Evolutionary conservation across 306 rosid genomes (phyloP).

Genomic region (Gastrolobium villosum): DNA sequence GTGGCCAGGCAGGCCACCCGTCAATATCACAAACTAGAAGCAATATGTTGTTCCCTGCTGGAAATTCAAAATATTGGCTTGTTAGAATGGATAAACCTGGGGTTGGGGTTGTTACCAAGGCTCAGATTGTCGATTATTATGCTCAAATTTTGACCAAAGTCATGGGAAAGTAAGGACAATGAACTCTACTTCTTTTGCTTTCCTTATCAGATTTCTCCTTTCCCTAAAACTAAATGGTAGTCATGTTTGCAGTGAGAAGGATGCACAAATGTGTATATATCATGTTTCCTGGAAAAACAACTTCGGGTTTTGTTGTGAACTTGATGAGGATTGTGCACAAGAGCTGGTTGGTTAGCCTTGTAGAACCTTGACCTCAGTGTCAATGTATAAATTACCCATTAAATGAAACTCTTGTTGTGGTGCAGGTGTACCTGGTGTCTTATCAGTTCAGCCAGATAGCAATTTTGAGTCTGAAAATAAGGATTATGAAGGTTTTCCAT

Average conservation of each 20-base stretch:
- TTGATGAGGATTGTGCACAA: slow-evolving; percentile 77
- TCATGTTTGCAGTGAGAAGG: slow-evolving; percentile 71
- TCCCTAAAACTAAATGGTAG: slow-evolving; percentile 31
- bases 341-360: slow-evolving; percentile 68
- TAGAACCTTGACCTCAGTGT: slow-evolving; percentile 11
- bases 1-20: slow-evolving; percentile 28
- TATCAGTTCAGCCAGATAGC: slow-evolving; percentile 71
- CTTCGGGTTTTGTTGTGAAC: slow-evolving; percentile 92
- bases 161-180: slow-evolving; percentile 73
- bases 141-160: slow-evolving; percentile 81
- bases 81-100: slow-evolving; percentile 82
- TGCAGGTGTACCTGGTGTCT: slow-evolving; percentile 86
- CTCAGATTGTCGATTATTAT: slow-evolving; percentile 89
- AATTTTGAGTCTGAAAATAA: slow-evolving; percentile 73
- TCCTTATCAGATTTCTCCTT: slow-evolving; percentile 29
- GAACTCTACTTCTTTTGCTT: slow-evolving; percentile 17
- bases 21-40: slow-evolving; percentile 47
- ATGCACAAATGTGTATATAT: slow-evolving; percentile 93
- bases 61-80: slow-evolving; percentile 86
- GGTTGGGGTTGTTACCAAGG: slow-evolving; percentile 85
- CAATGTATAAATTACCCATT: slow-evolving; percentile 17
- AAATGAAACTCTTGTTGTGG: slow-evolving; percentile 26
- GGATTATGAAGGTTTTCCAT: slow-evolving; percentile 73
- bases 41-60: slow-evolving; percentile 65
- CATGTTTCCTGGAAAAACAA: slow-evolving; percentile 85